These are phyloP conservation scores for Starmerella gropengiesseri DNA, from an alignment of 805 yeast species.

Conservation along the genomic window DNA sequence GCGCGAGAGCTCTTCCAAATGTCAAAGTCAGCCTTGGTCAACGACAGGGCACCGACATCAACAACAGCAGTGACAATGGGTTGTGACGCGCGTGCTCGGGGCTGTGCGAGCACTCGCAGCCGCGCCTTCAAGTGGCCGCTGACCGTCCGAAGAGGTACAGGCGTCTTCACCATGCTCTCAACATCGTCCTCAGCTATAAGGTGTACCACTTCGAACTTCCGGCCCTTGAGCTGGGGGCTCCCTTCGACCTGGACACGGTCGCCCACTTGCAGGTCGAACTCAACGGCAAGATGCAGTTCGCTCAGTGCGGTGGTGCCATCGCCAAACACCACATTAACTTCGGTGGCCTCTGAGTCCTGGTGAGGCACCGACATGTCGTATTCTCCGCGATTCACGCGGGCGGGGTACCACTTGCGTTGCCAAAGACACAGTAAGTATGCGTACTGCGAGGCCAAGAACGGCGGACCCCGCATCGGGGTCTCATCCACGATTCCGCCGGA, in stretches of 20 bases:
- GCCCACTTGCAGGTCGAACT: conserved; percentile 9
- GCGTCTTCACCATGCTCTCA: too few species aligned
- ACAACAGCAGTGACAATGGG: not conserved
- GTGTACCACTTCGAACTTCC: not conserved
- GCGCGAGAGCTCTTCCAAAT: not conserved
- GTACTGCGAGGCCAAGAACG: conserved; percentile 5
- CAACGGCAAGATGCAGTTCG: conserved; percentile 5
- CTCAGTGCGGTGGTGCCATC: conserved; percentile 9
- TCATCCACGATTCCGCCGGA: conserved; percentile 16
- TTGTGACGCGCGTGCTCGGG: not conserved
- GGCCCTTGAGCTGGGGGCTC: not conserved
- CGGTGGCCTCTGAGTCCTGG: not conserved
- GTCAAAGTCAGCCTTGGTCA: conserved; percentile 9
- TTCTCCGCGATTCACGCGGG: conserved; percentile 7
- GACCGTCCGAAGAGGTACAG: not conserved
- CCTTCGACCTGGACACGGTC: conserved; percentile 12
- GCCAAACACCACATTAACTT: conserved; percentile 12
- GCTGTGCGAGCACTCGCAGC: not conserved
- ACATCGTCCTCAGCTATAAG: not conserved
- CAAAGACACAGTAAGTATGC: conserved; percentile 8
- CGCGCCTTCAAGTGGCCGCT: not conserved
- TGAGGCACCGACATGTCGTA: not conserved
- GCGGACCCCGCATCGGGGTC: conserved; percentile 13
- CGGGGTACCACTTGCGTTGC: conserved; percentile 20
- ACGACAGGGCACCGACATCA: conserved; percentile 10